Evolutionary conservation across 2,329 filamentous ascomycete genomes (phyloP), one percentile per base, ranked within the genome.

Genomic region (Didymella pinodella): DNA sequence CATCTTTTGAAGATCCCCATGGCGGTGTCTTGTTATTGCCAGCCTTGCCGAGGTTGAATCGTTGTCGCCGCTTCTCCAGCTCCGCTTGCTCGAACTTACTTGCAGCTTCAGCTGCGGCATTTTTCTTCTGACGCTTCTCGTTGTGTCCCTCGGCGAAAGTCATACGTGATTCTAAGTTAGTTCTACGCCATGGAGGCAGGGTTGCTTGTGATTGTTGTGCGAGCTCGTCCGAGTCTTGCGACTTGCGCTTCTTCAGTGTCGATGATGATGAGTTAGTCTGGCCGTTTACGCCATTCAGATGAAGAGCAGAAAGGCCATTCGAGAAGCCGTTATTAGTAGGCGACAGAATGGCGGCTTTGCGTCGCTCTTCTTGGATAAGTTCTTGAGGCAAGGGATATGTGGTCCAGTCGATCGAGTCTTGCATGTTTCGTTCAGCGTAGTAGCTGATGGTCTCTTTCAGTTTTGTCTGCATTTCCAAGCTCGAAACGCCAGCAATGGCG

Each of bases 61-160:
- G 92, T 72, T 91, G 91, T 77, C 90, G 91, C 67, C 95, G 90
- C 81, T 93, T 93, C 79, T 97, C 93, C 81, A 92, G 85, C 77
- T 88, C 87, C 81, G 90, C 90, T 80, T 91, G 88, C 79, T 92
- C 88, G 77, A 90, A 95, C 91, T 96, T 96, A 95, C 92, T 96
- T 83, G 85, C 77, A 77, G 79, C 80, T 78, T 86, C 80, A 66
- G 67, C 75, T 70, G 76, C 69, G 73, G 83, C 78, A 66, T 78
- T 77, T 65, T 82, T 75, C 74, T 80, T 78, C 67, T 80, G 74
- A 63, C 79, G 77, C 76, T 84, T 81, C 55, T 82, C 77, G 62
- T 72, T 73, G 54, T 76, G 75, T 56, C 75, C 73, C 41, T 83
- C 77, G 55, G 83, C 77, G 74, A 87, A 88, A 67, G 89, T 88